These are phyloP conservation scores for Trichoderma asperellum DNA, from an alignment of 2,329 filamentous ascomycete genomes.

Conservation along the genomic window DNA sequence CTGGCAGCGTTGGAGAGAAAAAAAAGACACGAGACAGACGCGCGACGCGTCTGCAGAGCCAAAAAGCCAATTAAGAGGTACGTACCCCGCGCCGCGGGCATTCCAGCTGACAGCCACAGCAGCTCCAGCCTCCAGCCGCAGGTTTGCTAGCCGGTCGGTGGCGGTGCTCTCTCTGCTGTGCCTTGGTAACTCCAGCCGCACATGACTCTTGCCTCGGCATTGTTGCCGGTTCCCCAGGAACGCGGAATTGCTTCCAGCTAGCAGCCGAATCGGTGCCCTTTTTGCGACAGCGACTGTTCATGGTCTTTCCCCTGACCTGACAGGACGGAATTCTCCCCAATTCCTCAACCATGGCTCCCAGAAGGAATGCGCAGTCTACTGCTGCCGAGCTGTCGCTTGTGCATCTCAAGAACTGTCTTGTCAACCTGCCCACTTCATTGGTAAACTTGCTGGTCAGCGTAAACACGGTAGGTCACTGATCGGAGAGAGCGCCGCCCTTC, in stretches of 20 bases:
- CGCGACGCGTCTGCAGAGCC: constrained; percentile 35
- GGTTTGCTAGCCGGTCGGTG: neutral
- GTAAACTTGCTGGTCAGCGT: constrained; percentile 85
- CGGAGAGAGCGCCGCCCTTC: neutral
- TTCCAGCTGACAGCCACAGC: neutral
- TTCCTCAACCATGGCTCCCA: constrained; percentile 48
- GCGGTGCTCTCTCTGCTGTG: neutral
- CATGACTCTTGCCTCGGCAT: constrained; percentile 45
- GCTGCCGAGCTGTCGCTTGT: constrained; percentile 83
- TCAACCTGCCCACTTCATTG: constrained; percentile 85
- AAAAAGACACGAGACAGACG: constrained; percentile 43
- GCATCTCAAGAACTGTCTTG: constrained; percentile 90
- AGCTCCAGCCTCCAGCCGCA: neutral
- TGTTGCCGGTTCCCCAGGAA: constrained; percentile 30
- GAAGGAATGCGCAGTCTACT: constrained; percentile 64
- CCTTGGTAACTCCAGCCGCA: constrained; percentile 32
- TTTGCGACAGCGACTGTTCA: neutral
- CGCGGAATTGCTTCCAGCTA: constrained; percentile 26
- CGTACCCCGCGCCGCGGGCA: neutral
- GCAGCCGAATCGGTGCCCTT: constrained; percentile 8
- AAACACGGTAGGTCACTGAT: constrained; percentile 70
- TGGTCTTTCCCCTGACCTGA: constrained; percentile 6
- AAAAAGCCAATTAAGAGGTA: constrained; percentile 27
- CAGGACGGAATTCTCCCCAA: constrained; percentile 17
- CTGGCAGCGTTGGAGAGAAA: constrained; percentile 25